phyloP scores from a whole-genome alignment of 2,329 filamentous ascomycete genomes.

The Shiraia sp. region DNA sequence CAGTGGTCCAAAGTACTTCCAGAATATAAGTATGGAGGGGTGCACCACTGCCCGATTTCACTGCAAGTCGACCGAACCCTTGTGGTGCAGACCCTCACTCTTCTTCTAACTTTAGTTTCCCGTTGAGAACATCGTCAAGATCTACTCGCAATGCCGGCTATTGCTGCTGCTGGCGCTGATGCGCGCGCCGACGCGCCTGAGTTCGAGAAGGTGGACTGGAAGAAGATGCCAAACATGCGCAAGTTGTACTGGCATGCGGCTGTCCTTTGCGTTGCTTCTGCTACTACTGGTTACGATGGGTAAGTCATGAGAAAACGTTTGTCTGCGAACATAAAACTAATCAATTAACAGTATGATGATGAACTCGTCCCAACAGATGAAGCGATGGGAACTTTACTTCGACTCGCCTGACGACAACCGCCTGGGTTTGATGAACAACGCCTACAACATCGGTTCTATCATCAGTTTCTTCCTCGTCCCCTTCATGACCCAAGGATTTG shows the following conservation, averaged over 20 bases:
- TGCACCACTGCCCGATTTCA: slow-evolving; percentile 8
- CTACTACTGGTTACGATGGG: slow-evolving; percentile 62
- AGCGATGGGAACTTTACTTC: slow-evolving; percentile 45
- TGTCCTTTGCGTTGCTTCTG: slow-evolving; percentile 58
- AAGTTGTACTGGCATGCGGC: slow-evolving; percentile 59
- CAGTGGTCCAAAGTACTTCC: slow-evolving; percentile 4
- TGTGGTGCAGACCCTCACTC: slow-evolving; percentile 11
- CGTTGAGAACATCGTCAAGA: slow-evolving; percentile 1
- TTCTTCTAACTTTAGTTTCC: slow-evolving; percentile 1
- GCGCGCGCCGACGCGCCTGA: slow-evolving; percentile 51
- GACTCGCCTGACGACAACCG: slow-evolving; percentile 43
- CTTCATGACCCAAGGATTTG: slow-evolving; percentile 48
- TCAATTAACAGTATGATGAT: slow-evolving; percentile 45
- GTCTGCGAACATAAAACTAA: slow-evolving; percentile 1
- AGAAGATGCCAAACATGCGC: slow-evolving; percentile 58
- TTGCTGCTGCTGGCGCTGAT: slow-evolving; percentile 16
- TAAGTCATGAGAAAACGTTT: slow-evolving; percentile 27
- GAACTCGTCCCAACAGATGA: slow-evolving; percentile 49
- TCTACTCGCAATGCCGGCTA: slow-evolving; percentile 6
- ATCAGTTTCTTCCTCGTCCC: slow-evolving; percentile 40
- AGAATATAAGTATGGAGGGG: slow-evolving; percentile 23
- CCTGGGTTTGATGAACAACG: slow-evolving; percentile 52
- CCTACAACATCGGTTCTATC: slow-evolving; percentile 49
- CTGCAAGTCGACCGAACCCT: slow-evolving; percentile 18
- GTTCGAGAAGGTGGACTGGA: slow-evolving; percentile 58